Evolutionary conservation across 305 asterid species (phyloP), one percentile per base, ranked within the genome.

Genomic region (Fraxinus latifolia): DNA sequence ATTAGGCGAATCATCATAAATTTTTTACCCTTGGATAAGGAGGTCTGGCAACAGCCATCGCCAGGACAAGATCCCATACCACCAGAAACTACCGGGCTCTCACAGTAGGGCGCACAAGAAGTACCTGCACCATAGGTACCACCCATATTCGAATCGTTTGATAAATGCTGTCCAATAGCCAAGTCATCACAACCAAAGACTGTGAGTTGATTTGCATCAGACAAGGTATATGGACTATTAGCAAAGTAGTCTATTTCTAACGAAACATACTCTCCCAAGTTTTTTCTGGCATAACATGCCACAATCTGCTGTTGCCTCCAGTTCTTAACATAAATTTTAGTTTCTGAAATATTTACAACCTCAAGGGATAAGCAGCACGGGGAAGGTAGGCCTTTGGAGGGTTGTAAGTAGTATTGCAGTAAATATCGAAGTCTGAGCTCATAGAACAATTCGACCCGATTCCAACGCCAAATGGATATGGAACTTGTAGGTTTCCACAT

Each of bases 131-230:
- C 65, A 4, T n/a, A 5, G 65, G 8, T 3, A 14, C 0, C 2
- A 5, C 0, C 0, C 9, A 11, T 0, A 11, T 12, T n/a, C 42
- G 15, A 17, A 55, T 77, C 36, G 27, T 7, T 19, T 0, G 5
- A 12, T 8, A n/a, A 53, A 53, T 2, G 3, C 19, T n/a, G 25
- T 77, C 17, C 73, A 31, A 53, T 5, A 0, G 72, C 73, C 2
- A 53, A 31, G 14, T 77, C 80, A 3, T 77, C 80, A 55, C 80
- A 77, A 7, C 80, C 80, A 5, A 77, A 36, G 11, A 29, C n/a
- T 5, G 71, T 77, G 17, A 77, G 34, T 68, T 19, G 60, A 4
- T 77, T 77, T 3, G n/a, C 33, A n/a, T 77, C 73, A 31, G 80
- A 77, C 21, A 77, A 50, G 73, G 31, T 77, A 14, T 29, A 77